Evolutionary conservation across 2,329 filamentous ascomycete species (phyloP), one percentile per base, ranked within the genome.

Genomic region (Neurospora crassa): DNA sequence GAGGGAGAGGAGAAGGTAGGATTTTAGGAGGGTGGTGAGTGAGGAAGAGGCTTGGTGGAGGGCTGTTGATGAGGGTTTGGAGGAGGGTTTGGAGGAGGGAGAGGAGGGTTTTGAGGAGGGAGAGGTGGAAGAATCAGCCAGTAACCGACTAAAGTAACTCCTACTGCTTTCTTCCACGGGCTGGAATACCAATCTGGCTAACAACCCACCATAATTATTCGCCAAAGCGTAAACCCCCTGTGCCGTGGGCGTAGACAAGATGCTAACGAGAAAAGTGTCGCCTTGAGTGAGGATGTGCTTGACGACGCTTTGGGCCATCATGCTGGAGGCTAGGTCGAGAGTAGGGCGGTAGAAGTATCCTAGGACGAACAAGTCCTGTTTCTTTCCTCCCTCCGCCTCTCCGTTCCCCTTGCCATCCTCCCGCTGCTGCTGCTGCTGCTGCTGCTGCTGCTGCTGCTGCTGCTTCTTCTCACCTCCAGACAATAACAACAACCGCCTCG

Each of bases 221-320:
- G 95, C 96, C 5, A 99, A 86, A 0, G 94, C 93, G 78, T 98
- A 99, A 43, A 93, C 90, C 16, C 96, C 96, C 82, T 98, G 96
- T 5, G 94, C 91, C 59, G 89, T 85, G 1, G 96, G 87, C 0
- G 90, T 89, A 7, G 94, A 91, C 71, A 98, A 85, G 14, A 90
- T 82, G 18, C 92, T 91, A 74, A 99, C 91, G 68, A 98, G 89
- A 75, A 98, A 88, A 1, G 94, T 93, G 82, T 99, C 96, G 72
- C 95, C 96, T 81, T 98, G 94, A 0, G 96, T 98, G 69, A 99
- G 87, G 69, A 98, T 79, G 79, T 98, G 95, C 81, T 99, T 99
- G 77, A 98, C 89, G 24, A 93, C 82, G 43, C 92, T 94, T 81
- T 99, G 96, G 7, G 94, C 83, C 82, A 94, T 95, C 79, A 98